Evolutionary conservation across 306 rosid species (phyloP), one percentile per base, ranked within the genome.

Genomic region (Rosa persica): DNA sequence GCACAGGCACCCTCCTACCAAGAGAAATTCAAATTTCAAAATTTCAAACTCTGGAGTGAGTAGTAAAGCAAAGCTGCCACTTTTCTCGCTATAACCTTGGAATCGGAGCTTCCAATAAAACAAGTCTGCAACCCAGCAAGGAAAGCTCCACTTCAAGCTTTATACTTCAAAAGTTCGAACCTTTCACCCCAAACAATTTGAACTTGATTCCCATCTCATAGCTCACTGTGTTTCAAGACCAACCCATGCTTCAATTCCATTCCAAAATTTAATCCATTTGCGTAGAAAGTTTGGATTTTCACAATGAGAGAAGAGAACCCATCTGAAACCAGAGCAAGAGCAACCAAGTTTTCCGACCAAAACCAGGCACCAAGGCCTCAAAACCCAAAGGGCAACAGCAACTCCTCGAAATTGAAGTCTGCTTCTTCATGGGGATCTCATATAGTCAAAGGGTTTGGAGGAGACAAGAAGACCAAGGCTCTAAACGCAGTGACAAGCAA

Each of bases 361-460:
- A 95, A 95, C 83, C 97, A 85, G 42, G 69, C 83, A 1, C 98
- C 96, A 13, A 94, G 87, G 89, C 76, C 69, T 79, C 91, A 81
- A 64, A 87, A 85, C 22, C 22, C 27, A 27, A 94, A 88, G 79
- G 85, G 80, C 27, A 82, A 60, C 80, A 80, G 83, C 47, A 85
- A 86, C 75, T 78, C 82, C 42, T 86, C 91, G 8, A 95, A 82
- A 34, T 71, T 92, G 13, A 89, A 90, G 88, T 83, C 92, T 51
- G 88, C 87, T 51, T 90, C 95, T 72, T 87, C 95, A 2, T 95
- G 99, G 99, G 98, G 99, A 68, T 92, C 98, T 5, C 90, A 95
- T 69, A 91, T 95, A 75, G 99, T 92, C 8, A 95, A 93, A 84
- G 96, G 96, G 19, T 89, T 95, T 72, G 79, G 96, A 8, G 87